Conservation (phyloP, 768 basidiomycete species). For the Mycena polygramma region DNA sequence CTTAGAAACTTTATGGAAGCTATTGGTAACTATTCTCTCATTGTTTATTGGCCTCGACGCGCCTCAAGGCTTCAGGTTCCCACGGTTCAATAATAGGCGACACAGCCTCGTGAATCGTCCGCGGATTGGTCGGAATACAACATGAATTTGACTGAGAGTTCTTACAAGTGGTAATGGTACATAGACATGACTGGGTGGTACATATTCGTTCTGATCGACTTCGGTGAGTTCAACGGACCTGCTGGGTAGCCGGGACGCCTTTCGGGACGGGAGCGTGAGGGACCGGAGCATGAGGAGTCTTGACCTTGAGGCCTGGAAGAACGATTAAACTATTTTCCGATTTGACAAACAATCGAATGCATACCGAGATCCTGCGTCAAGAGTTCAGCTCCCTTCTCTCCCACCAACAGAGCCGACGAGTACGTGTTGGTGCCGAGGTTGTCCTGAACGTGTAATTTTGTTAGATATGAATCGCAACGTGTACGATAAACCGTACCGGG, state of each 20-base stretch:
- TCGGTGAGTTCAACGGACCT: slow-evolving; percentile 51
- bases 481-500: slow-evolving; percentile 58
- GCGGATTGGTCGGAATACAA: not conserved
- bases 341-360: slow-evolving; percentile 25
- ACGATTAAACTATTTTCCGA: not conserved
- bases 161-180: slow-evolving; percentile 3
- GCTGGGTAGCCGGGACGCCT: slow-evolving; percentile 64
- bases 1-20: slow-evolving; percentile 6
- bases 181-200: not conserved
- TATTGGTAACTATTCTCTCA: too few relatives aligned
- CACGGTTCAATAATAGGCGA: slow-evolving; percentile 4
- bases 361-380: slow-evolving; percentile 74
- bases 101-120: too few relatives aligned
- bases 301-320: slow-evolving; percentile 69
- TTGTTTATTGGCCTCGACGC: not conserved
- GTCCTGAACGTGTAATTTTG: slow-evolving; percentile 55
- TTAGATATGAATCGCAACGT: not conserved
- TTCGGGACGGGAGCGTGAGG: slow-evolving; percentile 74
- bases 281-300: slow-evolving; percentile 74
- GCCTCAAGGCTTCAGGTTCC: not conserved
- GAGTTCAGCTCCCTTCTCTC: slow-evolving; percentile 76
- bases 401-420: slow-evolving; percentile 76
- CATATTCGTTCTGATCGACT: not conserved
- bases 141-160: not conserved
- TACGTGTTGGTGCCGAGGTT: slow-evolving; percentile 82